Base-by-base conservation (phyloP, 2,329 filamentous ascomycete genomes). In the Massarina eburnea region DNA sequence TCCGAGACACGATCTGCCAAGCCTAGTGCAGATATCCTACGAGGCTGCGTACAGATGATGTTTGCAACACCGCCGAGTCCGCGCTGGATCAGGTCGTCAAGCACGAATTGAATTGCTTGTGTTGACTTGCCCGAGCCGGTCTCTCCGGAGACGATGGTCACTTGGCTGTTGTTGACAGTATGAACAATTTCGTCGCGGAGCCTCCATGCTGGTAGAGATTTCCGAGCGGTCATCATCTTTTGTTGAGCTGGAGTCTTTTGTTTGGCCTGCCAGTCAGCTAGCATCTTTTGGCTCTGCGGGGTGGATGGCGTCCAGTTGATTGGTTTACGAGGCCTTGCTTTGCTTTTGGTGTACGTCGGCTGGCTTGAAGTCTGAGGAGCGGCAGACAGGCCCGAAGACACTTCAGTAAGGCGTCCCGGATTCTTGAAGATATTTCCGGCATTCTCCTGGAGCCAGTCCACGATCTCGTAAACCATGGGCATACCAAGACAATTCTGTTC, bases 111-210 rank as follows among this genome's bases (percentile, higher is more conserved):
- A 26, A 97, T 90, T 2, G 90, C 94, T 68, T 99, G 94, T 0
- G 94, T 97, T 39, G 89, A 96, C 71, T 99, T 99, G 64, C 94
- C 94, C 15, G 90, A 96, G 42, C 94, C 94, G 3, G 94, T 99
- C 72, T 97, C 94, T 57, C 94, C 94, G 34, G 91, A 95, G 58
- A 99, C 94, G 61, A 99, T 96, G 1, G 90, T 96, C 40, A 99
- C 91, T 68, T 96, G 86, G 61, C 92, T 84, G 4, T 79, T 75
- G 33, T 80, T 80, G 39, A 99, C 88, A 0, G 88, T 87, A 17
- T 80, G 70, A 8, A 97, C 82, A 22, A 99, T 89, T 1, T 80
- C 76, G 17, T 92, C 84, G 58, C 83, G 84, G 59, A 94, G 83
- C 48, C 82, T 81, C 94, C 94, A 99, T 2, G 94, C 94, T 2